phyloP scores from a whole-genome alignment of 2,329 filamentous ascomycete species.

The Leptographium procerum region DNA sequence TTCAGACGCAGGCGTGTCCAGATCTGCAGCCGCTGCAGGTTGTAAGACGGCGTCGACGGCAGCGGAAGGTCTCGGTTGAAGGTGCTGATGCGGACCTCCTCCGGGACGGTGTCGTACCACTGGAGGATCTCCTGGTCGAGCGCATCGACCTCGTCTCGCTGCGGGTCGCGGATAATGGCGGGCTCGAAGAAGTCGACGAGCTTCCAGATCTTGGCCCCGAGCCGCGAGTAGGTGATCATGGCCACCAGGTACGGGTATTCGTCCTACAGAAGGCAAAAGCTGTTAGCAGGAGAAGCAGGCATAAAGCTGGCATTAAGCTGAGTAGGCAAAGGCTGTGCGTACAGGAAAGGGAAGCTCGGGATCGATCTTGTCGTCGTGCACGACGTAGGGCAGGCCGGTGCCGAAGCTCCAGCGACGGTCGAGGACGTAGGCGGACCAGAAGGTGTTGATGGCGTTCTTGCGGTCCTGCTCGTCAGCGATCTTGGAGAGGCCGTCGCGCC shows the following conservation, averaged over 20 bases:
- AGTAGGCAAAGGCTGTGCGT: not conserved
- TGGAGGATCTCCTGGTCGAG: conserved; percentile 75
- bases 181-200: conserved; percentile 60
- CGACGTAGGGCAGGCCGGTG: conserved; percentile 35
- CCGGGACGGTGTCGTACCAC: conserved; percentile 72
- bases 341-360: conserved; percentile 42
- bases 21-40: conserved; percentile 63
- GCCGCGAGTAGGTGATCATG: conserved; percentile 75
- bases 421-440: conserved; percentile 40
- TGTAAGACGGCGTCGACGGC: conserved; percentile 47
- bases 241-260: conserved; percentile 61
- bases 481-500: conserved; percentile 35
- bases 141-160: conserved; percentile 63
- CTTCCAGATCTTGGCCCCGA: conserved; percentile 79
- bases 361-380: conserved; percentile 38
- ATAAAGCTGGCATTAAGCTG: conserved; percentile 43
- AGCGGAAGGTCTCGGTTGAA: conserved; percentile 40
- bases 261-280: conserved; percentile 22
- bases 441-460: conserved; percentile 25
- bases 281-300: conserved; percentile 40
- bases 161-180: conserved; percentile 49
- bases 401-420: conserved; percentile 42
- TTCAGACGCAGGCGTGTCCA: conserved; percentile 80
- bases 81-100: conserved; percentile 45
- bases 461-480: conserved; percentile 21